Conservation (phyloP, 495 filamentous ascomycete genomes). For the Collariella sp. region DNA sequence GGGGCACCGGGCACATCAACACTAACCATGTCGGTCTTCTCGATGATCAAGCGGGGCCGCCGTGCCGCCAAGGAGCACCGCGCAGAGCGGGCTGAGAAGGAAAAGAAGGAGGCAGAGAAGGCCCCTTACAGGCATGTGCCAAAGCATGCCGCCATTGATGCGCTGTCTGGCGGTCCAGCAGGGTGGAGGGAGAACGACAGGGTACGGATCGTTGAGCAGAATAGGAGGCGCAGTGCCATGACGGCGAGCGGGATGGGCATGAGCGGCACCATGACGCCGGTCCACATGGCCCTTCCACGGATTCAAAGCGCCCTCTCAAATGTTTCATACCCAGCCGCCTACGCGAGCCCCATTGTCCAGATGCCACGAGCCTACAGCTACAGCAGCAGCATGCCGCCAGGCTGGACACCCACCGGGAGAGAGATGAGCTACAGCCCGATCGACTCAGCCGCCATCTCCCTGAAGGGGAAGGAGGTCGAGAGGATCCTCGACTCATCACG, state of each 20-base stretch:
- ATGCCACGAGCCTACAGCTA: conserved; percentile 38
- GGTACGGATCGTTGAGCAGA: conserved; percentile 35
- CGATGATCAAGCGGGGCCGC: conserved; percentile 38
- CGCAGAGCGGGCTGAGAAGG: conserved; percentile 37
- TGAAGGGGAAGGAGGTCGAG: conserved; percentile 31
- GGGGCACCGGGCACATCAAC: not conserved
- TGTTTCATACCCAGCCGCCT: conserved; percentile 35
- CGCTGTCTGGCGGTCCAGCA: conserved; percentile 44
- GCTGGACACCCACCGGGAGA: conserved; percentile 18
- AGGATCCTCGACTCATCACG: conserved; percentile 19
- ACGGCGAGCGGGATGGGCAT: conserved; percentile 25
- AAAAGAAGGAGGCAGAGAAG: conserved; percentile 33
- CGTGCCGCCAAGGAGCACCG: conserved; percentile 44
- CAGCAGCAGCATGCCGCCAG: conserved; percentile 28
- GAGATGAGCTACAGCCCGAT: conserved; percentile 19
- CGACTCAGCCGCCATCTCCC: conserved; percentile 5
- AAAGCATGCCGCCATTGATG: conserved; percentile 49
- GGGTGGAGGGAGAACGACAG: conserved; percentile 39
- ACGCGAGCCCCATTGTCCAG: conserved; percentile 34
- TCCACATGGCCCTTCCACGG: conserved; percentile 31
- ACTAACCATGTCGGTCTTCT: conserved; percentile 48
- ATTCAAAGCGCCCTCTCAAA: conserved; percentile 36
- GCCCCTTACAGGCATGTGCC: conserved; percentile 48
- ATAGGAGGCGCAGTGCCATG: conserved; percentile 36
- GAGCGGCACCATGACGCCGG: conserved; percentile 21